Evolutionary conservation across 2,329 filamentous ascomycete species (phyloP).

Genomic region (Calonectria pseudoreteaudii): DNA sequence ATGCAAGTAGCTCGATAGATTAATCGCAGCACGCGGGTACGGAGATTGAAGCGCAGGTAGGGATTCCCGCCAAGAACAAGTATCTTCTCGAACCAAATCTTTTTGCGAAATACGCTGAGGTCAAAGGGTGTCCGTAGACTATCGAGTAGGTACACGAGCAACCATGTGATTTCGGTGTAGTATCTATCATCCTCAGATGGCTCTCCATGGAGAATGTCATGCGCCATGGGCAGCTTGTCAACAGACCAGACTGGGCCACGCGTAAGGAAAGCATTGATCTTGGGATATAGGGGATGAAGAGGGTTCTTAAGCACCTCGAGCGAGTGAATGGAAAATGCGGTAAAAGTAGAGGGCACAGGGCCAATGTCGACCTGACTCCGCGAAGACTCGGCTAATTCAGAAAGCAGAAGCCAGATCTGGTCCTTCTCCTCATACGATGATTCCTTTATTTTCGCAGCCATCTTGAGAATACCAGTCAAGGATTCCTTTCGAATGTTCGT

Average conservation of each 20-base stretch:
- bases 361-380: slow-evolving; percentile 63
- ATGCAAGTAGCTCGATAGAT: slow-evolving; percentile 76
- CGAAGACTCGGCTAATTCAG: slow-evolving; percentile 83
- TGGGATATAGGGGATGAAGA: slow-evolving; percentile 84
- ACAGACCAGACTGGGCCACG: slow-evolving; percentile 81
- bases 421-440: slow-evolving; percentile 81
- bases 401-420: slow-evolving; percentile 82
- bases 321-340: slow-evolving; percentile 79
- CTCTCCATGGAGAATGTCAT: slow-evolving; percentile 70
- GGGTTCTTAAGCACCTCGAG: slow-evolving; percentile 80
- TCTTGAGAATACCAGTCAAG: slow-evolving; percentile 74
- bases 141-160: slow-evolving; percentile 77
- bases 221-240: slow-evolving; percentile 78
- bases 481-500: slow-evolving; percentile 84
- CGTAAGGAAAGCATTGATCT: slow-evolving; percentile 87
- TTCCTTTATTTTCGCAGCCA: slow-evolving; percentile 71
- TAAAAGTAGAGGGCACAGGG: slow-evolving; percentile 78
- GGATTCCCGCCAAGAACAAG: slow-evolving; percentile 77
- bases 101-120: slow-evolving; percentile 70
- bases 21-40: slow-evolving; percentile 70
- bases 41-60: slow-evolving; percentile 69
- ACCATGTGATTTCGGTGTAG: slow-evolving; percentile 80
- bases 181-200: slow-evolving; percentile 80
- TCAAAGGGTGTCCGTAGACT: slow-evolving; percentile 71
- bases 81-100: slow-evolving; percentile 79